These are phyloP conservation scores for Prunus davidiana DNA, from an alignment of 306 rosid species.

Conservation along the genomic window DNA sequence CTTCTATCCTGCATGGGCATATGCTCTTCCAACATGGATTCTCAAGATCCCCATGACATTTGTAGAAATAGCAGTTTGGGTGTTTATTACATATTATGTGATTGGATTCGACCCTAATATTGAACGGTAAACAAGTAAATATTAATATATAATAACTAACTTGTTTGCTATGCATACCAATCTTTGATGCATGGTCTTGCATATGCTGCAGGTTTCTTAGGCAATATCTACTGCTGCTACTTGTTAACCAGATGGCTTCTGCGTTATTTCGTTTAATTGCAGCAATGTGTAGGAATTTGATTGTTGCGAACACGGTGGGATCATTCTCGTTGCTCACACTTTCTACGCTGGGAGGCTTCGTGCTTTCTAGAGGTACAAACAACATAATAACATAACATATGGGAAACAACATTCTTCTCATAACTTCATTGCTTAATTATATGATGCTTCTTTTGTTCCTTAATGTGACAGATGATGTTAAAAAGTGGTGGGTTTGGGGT, in stretches of 20 bases:
- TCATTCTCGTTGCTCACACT: constrained; percentile 44
- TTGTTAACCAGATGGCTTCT: constrained; percentile 59
- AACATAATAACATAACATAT: neutral
- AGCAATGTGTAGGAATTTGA: constrained; percentile 46
- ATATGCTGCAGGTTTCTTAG: constrained; percentile 50
- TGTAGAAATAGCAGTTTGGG: constrained; percentile 58
- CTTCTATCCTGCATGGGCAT: constrained; percentile 70
- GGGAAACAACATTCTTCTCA: neutral
- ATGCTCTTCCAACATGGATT: constrained; percentile 61
- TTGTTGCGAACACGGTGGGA: constrained; percentile 55
- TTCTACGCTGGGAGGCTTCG: constrained; percentile 59
- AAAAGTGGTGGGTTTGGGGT: constrained; percentile 77
- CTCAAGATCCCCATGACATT: constrained; percentile 53
- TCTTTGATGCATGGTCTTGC: neutral
- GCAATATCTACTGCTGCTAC: constrained; percentile 48
- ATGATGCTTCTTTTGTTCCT: neutral
- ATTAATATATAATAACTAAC: neutral
- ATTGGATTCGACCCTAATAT: constrained; percentile 58
- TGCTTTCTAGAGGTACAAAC: constrained; percentile 57
- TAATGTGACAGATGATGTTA: constrained; percentile 38
- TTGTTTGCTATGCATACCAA: neutral
- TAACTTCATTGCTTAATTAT: constrained; percentile 1
- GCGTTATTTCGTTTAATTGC: constrained; percentile 54
- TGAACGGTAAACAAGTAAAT: constrained; percentile 37
- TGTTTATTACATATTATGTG: constrained; percentile 52